Conservation (phyloP, 1,284 basidiomycete genomes). For the Earliella scabrosa region DNA sequence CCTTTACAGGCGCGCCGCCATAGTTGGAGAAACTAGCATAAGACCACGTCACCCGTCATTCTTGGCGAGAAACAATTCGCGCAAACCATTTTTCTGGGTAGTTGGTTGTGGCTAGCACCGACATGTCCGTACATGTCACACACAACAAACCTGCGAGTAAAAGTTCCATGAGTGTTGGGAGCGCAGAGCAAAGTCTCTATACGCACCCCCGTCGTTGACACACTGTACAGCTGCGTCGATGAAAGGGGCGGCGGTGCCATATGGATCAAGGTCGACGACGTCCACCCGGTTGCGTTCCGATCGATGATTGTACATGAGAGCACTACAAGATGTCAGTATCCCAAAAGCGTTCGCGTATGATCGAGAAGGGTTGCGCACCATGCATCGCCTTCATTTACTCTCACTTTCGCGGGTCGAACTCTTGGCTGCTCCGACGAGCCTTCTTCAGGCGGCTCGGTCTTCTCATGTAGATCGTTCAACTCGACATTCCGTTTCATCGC, state of each 20-base stretch:
- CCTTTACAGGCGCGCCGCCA: slow-evolving; percentile 90
- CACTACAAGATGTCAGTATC: slow-evolving; percentile 46
- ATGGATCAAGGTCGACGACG: slow-evolving; percentile 96
- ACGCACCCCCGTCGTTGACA: slow-evolving; percentile 82
- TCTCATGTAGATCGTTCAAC: slow-evolving; percentile 79
- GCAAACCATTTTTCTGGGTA: slow-evolving; percentile 94
- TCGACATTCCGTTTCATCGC: slow-evolving; percentile 91
- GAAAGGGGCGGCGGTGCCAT: slow-evolving; percentile 97
- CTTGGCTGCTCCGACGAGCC: slow-evolving; percentile 26
- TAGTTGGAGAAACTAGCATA: slow-evolving; percentile 88
- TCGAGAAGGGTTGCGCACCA: slow-evolving; percentile 55
- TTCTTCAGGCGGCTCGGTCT: slow-evolving; percentile 21
- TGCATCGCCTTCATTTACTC: slow-evolving; percentile 92
- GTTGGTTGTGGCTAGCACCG: slow-evolving; percentile 92
- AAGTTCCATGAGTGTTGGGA: not conserved
- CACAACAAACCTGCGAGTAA: slow-evolving; percentile 77
- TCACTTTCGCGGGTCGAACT: slow-evolving; percentile 58
- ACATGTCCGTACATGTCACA: slow-evolving; percentile 96
- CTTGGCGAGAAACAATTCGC: not conserved
- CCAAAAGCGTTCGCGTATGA: no score
- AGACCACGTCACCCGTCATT: not conserved
- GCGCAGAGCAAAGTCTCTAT: not conserved
- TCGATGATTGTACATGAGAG: slow-evolving; percentile 92
- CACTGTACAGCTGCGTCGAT: slow-evolving; percentile 96
- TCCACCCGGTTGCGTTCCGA: slow-evolving; percentile 79